Conservation (phyloP, 129 eudicot genomes). For the Calendula officinalis region DNA sequence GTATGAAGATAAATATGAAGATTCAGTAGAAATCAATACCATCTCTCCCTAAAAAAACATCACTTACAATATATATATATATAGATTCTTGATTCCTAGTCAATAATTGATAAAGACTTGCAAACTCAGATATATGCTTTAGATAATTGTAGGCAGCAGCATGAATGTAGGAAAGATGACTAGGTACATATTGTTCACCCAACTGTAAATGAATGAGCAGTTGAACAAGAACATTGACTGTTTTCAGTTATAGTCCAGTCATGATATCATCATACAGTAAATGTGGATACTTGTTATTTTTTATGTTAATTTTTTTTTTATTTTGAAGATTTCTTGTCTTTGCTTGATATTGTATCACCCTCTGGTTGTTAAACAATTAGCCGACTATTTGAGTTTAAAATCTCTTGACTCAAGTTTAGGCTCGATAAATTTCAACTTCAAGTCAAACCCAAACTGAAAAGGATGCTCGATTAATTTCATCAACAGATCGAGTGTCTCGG, state of each 20-base stretch:
- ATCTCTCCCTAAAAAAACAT: too few relatives aligned
- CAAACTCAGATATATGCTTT: background rate
- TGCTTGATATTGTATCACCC: slow-evolving; percentile 4
- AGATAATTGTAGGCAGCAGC: slow-evolving; percentile 8
- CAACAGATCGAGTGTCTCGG: too few relatives aligned
- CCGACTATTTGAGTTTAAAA: too few relatives aligned
- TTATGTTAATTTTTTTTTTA: background rate
- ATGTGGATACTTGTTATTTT: background rate
- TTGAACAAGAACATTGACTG: slow-evolving; percentile 39
- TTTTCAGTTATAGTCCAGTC: slow-evolving; percentile 5
- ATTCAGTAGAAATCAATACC: too few relatives aligned
- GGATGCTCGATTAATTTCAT: too few relatives aligned
- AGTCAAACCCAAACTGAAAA: too few relatives aligned
- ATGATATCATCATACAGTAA: slow-evolving; percentile 12
- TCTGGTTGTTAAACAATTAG: background rate
- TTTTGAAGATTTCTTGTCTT: background rate
- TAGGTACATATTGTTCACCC: slow-evolving; percentile 33
- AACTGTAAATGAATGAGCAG: slow-evolving; percentile 36
- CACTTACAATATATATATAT: too few relatives aligned
- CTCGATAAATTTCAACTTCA: too few relatives aligned
- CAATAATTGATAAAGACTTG: background rate
- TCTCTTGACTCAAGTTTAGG: too few relatives aligned
- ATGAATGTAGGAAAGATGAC: slow-evolving; percentile 20
- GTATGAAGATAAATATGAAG: too few relatives aligned
- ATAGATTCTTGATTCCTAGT: background rate